Percentiles rank a stretch among this genome's conserved stretches.
These are phyloP conservation scores for Dactylellina drechsleri DNA, from an alignment of 2,329 filamentous ascomycete genomes.

Conservation along the genomic window DNA sequence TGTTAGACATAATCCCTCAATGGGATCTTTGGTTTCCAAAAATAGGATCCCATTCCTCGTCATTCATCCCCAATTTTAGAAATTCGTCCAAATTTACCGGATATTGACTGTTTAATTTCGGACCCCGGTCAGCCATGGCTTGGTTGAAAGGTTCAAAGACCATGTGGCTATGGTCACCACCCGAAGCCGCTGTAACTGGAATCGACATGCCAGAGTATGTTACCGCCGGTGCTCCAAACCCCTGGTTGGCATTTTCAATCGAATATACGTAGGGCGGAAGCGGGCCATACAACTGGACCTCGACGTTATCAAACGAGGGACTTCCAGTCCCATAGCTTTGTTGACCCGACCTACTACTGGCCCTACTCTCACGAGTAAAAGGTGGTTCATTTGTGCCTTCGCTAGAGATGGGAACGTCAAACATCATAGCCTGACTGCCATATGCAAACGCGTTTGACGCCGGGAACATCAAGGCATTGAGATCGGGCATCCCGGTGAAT, in stretches of 20 bases:
- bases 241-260: conserved; percentile 57
- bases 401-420: conserved; percentile 25
- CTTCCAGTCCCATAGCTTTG: conserved; percentile 64
- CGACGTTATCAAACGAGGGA: conserved; percentile 72
- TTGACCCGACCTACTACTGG: conserved; percentile 60
- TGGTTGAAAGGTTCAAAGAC: conserved; percentile 34
- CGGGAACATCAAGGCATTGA: conserved; percentile 83
- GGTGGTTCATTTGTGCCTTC: conserved; percentile 19
- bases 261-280: conserved; percentile 77
- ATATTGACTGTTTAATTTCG: conserved; percentile 37
- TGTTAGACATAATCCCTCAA: neutral
- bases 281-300: conserved; percentile 77
- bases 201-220: conserved; percentile 23
- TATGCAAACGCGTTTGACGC: conserved; percentile 82
- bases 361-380: conserved; percentile 61
- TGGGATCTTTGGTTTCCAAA: conserved; percentile 36
- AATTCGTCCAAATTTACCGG: conserved; percentile 41
- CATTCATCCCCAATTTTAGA: conserved; percentile 49
- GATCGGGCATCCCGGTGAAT: conserved; percentile 68
- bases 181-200: conserved; percentile 19
- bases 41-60: conserved; percentile 53
- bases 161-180: conserved; percentile 26
- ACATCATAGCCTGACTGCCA: conserved; percentile 74
- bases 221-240: conserved; percentile 37
- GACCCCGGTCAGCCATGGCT: conserved; percentile 11